These are phyloP conservation scores for Neurospora sp. DNA, from an alignment of 2,329 filamentous ascomycete species.

Conservation along the genomic window DNA sequence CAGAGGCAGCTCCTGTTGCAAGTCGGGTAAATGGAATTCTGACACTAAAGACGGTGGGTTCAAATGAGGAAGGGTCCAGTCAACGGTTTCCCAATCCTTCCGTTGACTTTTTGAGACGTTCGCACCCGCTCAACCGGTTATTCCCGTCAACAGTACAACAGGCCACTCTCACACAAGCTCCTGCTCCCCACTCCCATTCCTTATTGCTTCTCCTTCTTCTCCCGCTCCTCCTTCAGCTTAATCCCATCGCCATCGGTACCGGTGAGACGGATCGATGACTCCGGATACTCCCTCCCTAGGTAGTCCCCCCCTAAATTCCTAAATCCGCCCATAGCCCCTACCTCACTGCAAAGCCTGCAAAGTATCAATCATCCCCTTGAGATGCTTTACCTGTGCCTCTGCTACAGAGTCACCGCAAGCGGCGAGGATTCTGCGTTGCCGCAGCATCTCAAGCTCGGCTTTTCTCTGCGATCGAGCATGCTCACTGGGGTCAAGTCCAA, in stretches of 20 bases:
- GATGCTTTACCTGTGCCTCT: background rate
- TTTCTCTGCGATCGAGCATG: background rate
- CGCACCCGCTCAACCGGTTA: background rate
- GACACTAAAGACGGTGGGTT: background rate
- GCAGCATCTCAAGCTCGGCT: background rate
- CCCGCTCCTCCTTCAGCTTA: background rate
- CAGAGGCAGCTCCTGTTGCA: background rate
- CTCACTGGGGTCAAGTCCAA: background rate
- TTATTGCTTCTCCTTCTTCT: background rate
- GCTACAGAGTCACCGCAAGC: background rate
- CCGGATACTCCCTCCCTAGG: no score
- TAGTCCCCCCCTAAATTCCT: background rate
- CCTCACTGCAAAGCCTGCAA: background rate
- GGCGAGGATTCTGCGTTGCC: background rate
- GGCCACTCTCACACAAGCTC: background rate
- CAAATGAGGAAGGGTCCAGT: background rate
- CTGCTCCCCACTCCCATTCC: background rate
- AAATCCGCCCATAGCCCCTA: background rate
- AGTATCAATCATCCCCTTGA: background rate
- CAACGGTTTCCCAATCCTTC: background rate
- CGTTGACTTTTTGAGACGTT: background rate
- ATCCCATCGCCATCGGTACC: background rate
- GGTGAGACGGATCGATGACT: background rate
- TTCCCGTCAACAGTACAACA: background rate
- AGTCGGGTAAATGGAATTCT: background rate